Evolutionary conservation across 2,329 filamentous ascomycete species (phyloP).

Genomic region (Aspergillus sp.): DNA sequence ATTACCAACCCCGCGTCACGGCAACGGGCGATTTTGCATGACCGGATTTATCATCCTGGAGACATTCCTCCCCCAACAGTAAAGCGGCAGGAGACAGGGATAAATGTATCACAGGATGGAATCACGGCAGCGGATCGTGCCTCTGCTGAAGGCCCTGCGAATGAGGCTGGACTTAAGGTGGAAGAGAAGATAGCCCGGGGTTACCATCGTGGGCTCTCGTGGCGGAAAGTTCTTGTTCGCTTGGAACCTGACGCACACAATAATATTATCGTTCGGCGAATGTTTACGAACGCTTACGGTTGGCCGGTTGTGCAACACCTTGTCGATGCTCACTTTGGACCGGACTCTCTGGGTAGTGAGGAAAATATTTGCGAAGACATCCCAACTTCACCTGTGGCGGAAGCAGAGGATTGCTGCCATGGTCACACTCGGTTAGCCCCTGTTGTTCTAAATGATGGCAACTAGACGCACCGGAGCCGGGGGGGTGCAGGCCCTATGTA

Average conservation of each 20-base stretch:
- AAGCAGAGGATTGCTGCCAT: neutral
- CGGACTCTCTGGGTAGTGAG: neutral
- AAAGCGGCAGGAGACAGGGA: constrained; percentile 42
- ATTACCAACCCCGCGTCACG: constrained; percentile 79
- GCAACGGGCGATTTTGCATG: constrained; percentile 91
- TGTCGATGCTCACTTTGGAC: constrained; percentile 90
- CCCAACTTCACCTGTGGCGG: neutral
- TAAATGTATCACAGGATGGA: constrained; percentile 23
- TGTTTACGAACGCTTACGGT: constrained; percentile 95
- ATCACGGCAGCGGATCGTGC: constrained; percentile 13
- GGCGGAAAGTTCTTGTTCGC: constrained; percentile 95
- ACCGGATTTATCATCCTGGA: constrained; percentile 87
- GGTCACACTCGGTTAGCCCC: neutral
- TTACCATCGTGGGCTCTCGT: constrained; percentile 87
- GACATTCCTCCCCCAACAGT: constrained; percentile 82
- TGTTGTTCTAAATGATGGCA: neutral
- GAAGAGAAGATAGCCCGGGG: constrained; percentile 97
- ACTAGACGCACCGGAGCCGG: neutral
- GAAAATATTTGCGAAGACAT: neutral
- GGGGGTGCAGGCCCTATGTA: neutral
- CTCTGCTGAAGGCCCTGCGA: constrained; percentile 10
- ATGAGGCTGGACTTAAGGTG: constrained; percentile 66
- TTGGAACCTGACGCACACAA: constrained; percentile 97
- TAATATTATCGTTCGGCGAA: constrained; percentile 93
- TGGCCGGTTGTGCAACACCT: constrained; percentile 97